Conservation (phyloP, 768 basidiomycete genomes). For the Leccinellum rugosiceps region DNA sequence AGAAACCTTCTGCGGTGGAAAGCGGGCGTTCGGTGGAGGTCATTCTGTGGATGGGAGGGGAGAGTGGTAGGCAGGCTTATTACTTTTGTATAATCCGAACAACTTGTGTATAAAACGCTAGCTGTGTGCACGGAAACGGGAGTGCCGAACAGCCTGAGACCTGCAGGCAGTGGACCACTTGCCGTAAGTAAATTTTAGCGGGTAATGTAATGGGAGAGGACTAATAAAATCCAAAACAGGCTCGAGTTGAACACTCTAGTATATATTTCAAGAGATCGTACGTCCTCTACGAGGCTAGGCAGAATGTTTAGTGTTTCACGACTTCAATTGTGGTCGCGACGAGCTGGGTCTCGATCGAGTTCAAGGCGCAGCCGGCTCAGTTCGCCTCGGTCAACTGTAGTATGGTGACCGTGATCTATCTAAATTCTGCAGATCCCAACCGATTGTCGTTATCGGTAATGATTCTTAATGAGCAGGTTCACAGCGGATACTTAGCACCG, state of each 20-base stretch:
- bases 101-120: neutral
- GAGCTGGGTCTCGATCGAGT: no score
- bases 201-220: neutral
- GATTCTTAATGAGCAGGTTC: no score
- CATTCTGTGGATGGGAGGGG: slow-evolving; percentile 13
- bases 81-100: neutral
- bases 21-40: slow-evolving; percentile 35
- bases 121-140: neutral
- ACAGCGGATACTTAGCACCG: no score
- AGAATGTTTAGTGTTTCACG: no score
- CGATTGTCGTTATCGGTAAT: no score
- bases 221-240: neutral
- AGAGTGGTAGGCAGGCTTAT: slow-evolving; percentile 1
- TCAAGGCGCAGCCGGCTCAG: no score
- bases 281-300: no score
- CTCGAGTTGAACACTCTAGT: neutral
- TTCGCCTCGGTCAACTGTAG: no score
- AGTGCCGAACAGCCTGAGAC: neutral
- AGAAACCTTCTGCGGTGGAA: slow-evolving; percentile 76
- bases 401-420: no score
- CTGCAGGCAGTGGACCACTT: neutral
- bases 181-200: neutral
- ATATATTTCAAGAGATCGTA: no score
- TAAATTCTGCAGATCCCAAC: no score
- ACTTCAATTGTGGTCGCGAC: no score